These are phyloP conservation scores for Aspergillus jensenii DNA, from an alignment of 2,329 filamentous ascomycete species.

Conservation along the genomic window DNA sequence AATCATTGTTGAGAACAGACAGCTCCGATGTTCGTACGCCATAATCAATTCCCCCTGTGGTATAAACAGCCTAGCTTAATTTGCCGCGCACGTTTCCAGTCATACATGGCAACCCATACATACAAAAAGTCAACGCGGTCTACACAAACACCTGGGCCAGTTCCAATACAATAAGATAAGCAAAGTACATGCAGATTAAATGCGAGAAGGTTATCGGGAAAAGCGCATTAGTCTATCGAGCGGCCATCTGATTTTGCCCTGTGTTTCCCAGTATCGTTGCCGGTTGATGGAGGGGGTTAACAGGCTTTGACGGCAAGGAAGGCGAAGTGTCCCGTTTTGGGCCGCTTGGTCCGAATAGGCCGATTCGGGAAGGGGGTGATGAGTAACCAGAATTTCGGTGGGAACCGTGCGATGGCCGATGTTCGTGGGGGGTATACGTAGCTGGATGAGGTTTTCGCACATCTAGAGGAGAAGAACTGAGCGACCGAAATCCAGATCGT, in stretches of 20 bases:
- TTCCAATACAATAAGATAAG: constrained; percentile 14
- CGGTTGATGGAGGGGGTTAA: constrained; percentile 33
- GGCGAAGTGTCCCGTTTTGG: constrained; percentile 33
- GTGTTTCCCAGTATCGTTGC: constrained; percentile 28
- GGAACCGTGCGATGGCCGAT: constrained; percentile 25
- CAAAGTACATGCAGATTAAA: constrained; percentile 4
- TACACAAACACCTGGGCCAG: constrained; percentile 16
- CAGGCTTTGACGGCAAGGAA: constrained; percentile 29
- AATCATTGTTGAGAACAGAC: constrained; percentile 5
- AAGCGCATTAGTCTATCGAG: constrained; percentile 25
- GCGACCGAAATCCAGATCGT: constrained; percentile 37
- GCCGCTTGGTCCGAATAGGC: constrained; percentile 31
- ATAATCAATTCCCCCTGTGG: constrained; percentile 10
- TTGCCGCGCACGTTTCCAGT: constrained; percentile 16
- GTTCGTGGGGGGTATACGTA: constrained; percentile 23
- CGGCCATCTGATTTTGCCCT: constrained; percentile 33
- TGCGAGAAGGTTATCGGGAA: not conserved
- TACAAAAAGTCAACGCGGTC: constrained; percentile 19
- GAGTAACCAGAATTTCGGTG: constrained; percentile 33
- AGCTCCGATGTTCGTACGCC: constrained; percentile 18
- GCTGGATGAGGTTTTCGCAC: constrained; percentile 39
- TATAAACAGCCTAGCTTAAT: constrained; percentile 12
- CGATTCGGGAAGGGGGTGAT: constrained; percentile 34
- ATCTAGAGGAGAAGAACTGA: constrained; percentile 40
- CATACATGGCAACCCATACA: constrained; percentile 24